Percentiles rank a stretch among this genome's conserved stretches.
Evolutionary conservation across 2,329 filamentous ascomycete species (phyloP).

Genomic region (Hypoxylon rubiginosum): DNA sequence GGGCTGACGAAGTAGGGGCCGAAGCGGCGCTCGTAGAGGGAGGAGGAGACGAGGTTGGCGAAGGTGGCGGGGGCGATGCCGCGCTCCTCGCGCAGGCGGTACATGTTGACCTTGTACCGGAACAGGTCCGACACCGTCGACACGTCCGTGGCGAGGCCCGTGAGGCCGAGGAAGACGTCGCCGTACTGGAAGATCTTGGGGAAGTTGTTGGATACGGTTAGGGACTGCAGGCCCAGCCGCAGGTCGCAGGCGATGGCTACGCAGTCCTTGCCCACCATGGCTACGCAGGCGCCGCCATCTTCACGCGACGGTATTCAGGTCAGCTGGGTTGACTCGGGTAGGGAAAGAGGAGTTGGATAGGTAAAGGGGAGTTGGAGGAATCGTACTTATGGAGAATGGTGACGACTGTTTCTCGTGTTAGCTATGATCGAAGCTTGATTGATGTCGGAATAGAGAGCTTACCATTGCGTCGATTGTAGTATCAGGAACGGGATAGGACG

Average conservation of each 20-base stretch:
- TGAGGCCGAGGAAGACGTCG: slow-evolving; percentile 94
- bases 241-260: slow-evolving; percentile 99
- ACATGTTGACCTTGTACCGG: slow-evolving; percentile 99
- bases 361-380: slow-evolving; percentile 32
- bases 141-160: slow-evolving; percentile 96
- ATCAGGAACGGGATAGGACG: slow-evolving; percentile 10
- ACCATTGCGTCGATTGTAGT: slow-evolving; percentile 50
- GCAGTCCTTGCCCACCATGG: slow-evolving; percentile 99
- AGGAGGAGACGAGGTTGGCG: slow-evolving; percentile 92
- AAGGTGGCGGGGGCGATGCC: slow-evolving; percentile 95
- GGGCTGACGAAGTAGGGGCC: slow-evolving; percentile 97
- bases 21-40: slow-evolving; percentile 94
- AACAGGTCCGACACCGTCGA: slow-evolving; percentile 95
- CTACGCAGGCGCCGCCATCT: slow-evolving; percentile 94
- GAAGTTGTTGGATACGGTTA: slow-evolving; percentile 99
- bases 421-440: slow-evolving; percentile 45
- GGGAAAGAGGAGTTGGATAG: slow-evolving; percentile 15
- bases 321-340: slow-evolving; percentile 22
- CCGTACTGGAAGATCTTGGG: slow-evolving; percentile 99
- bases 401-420: slow-evolving; percentile 73
- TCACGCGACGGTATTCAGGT: slow-evolving; percentile 24
- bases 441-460: slow-evolving; percentile 41
- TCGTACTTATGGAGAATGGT: slow-evolving; percentile 94
- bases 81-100: slow-evolving; percentile 97
- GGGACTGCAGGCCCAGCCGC: slow-evolving; percentile 92